Evolutionary conservation across 2,329 filamentous ascomycete species (phyloP), one percentile per base, ranked within the genome.

Genomic region (Aspergillus alliaceus): DNA sequence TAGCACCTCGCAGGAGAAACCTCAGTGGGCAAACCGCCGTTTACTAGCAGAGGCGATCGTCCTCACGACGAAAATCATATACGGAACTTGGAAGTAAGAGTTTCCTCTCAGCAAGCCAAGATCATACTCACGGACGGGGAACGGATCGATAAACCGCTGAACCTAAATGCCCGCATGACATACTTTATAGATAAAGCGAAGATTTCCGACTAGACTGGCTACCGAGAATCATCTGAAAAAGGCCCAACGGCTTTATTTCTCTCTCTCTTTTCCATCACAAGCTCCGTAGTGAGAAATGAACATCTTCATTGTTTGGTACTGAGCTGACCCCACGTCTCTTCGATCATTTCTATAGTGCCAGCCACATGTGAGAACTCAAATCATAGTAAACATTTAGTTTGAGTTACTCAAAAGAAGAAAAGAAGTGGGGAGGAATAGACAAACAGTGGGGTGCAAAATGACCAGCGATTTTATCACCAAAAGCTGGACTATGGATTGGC

Each of bases 91-190:
- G n/a, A 48, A 25, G 27, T 25, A 29, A 54, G 40, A 49, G 52
- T 32, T 46, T 32, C 40, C 31, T 31, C 22, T 53, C 40, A 56
- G 46, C 40, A 51, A 55, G 46, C 60, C 54, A 61, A 54, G 56
- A 53, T 56, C 56, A 51, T 66, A 60, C 60, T 63, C 56, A 61
- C 58, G 62, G 62, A 64, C 59, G 58, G 62, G 66, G 59, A 70
- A 59, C 68, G 68, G 69, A 67, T 71, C 65, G 64, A 69, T 62
- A 62, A 65, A 71, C 64, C 68, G 68, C 68, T 66, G 64, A 72
- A 69, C 68, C 61, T 71, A 69, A 70, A 64, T 40, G 64, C 54
- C 60, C 69, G 62, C 66, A 72, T 71, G 69, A 71, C 66, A 70
- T 68, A 56, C 24, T 64, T 58, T 62, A 59, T 57, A 62, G 60